phyloP scores from a whole-genome alignment of 2,329 filamentous ascomycete species.

The Westerdykella ornata region DNA sequence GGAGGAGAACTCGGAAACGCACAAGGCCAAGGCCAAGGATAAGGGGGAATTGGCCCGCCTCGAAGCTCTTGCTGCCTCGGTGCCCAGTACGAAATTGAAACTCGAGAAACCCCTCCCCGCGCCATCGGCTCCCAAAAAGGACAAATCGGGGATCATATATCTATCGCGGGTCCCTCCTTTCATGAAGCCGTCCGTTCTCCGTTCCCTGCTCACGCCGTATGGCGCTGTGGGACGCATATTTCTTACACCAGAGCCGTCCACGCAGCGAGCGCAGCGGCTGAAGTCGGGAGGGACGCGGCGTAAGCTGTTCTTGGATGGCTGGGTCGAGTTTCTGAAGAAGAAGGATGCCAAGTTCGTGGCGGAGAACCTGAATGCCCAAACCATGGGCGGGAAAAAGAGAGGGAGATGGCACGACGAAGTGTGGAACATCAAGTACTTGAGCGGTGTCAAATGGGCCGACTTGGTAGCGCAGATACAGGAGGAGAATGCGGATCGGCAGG shows the following conservation, averaged over 20 bases:
- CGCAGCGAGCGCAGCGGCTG: constrained; percentile 59
- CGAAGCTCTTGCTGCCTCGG: constrained; percentile 24
- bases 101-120: constrained; percentile 11
- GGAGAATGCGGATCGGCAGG: constrained; percentile 73
- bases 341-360: constrained; percentile 69
- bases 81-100: constrained; percentile 33
- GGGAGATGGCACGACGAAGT: constrained; percentile 79
- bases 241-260: constrained; percentile 67
- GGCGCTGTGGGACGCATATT: constrained; percentile 72
- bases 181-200: constrained; percentile 76
- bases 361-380: constrained; percentile 68
- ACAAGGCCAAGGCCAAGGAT: constrained; percentile 9
- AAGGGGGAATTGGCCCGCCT: constrained; percentile 22
- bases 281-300: constrained; percentile 76
- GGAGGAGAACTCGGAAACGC: constrained; percentile 16
- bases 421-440: constrained; percentile 76
- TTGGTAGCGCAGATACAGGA: constrained; percentile 69
- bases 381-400: constrained; percentile 77
- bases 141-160: constrained; percentile 73
- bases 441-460: constrained; percentile 72
- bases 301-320: constrained; percentile 73
- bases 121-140: constrained; percentile 55
- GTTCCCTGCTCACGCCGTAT: constrained; percentile 67
- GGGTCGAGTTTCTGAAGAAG: constrained; percentile 76
- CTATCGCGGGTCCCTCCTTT: constrained; percentile 79